A percentile compares a stretch with the other conserved stretches of the same genome.
Evolutionary conservation across 805 yeast species (phyloP).

Genomic region (Candida hungchunana): DNA sequence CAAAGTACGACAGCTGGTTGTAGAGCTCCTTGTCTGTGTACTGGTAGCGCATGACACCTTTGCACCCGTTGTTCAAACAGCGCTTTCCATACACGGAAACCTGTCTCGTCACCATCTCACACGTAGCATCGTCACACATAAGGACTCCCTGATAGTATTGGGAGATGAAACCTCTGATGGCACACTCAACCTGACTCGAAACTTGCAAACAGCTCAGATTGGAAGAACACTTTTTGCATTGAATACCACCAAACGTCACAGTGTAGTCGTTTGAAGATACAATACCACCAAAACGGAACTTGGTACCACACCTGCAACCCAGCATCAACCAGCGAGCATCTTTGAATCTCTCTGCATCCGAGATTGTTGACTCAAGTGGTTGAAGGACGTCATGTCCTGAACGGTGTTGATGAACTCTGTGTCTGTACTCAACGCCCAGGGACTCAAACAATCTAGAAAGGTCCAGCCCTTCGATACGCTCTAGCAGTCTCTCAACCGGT

Average conservation of each 20-base stretch:
- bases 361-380: conserved; percentile 77
- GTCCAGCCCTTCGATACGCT: conserved; percentile 83
- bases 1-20: conserved; percentile 78
- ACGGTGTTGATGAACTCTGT: conserved; percentile 29
- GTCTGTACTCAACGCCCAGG: conserved; percentile 70
- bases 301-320: conserved; percentile 56
- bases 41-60: conserved; percentile 75
- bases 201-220: conserved; percentile 50
- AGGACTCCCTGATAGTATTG: conserved; percentile 85
- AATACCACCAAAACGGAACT: conserved; percentile 73
- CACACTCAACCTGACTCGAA: conserved; percentile 69
- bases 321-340: conserved; percentile 53
- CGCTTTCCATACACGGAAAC: conserved; percentile 85
- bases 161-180: conserved; percentile 65
- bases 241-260: conserved; percentile 64
- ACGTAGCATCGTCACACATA: conserved; percentile 77
- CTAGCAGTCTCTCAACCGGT: conserved; percentile 84
- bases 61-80: conserved; percentile 58
- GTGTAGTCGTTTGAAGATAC: conserved; percentile 56
- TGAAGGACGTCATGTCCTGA: conserved; percentile 40
- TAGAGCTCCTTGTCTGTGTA: conserved; percentile 79
- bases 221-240: conserved; percentile 58
- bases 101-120: conserved; percentile 78
- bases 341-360: conserved; percentile 80
- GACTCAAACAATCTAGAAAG: conserved; percentile 69